phyloP scores from a whole-genome alignment of 202 grass and related monocot species.

The Musa balbisiana region DNA sequence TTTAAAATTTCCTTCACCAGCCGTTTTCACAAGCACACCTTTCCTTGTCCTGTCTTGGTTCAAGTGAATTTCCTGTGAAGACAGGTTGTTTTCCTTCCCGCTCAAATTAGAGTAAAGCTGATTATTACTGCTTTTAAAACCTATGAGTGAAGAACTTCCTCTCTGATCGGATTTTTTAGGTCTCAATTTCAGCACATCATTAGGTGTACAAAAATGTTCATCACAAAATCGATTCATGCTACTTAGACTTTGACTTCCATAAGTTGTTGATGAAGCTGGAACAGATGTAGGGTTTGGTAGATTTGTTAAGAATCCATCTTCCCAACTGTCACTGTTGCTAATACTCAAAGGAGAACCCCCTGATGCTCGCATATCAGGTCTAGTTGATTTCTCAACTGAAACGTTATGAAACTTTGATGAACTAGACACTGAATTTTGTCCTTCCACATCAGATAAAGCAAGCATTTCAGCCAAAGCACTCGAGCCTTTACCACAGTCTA shows the following conservation, averaged over 20 bases:
- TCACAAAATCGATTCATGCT: neutral
- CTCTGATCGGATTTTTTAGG: conserved; percentile 25
- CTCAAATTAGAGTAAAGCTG: neutral
- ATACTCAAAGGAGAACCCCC: neutral
- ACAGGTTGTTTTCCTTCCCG: neutral
- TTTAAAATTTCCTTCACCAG: neutral
- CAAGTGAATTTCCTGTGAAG: neutral
- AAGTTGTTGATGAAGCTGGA: conserved; percentile 24
- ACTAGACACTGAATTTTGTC: conserved; percentile 24
- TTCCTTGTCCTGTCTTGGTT: neutral
- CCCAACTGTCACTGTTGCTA: neutral
- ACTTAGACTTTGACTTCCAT: conserved; percentile 19
- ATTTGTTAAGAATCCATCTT: conserved; percentile 46
- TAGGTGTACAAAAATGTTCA: conserved; percentile 8
- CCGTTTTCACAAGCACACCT: neutral
- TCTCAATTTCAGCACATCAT: conserved; percentile 20
- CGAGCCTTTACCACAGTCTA: conserved; percentile 23
- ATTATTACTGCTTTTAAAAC: neutral
- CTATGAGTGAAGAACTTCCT: conserved; percentile 24
- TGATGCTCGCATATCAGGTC: neutral
- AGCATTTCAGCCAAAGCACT: conserved; percentile 72
- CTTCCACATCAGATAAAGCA: conserved; percentile 57
- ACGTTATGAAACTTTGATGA: conserved; percentile 7
- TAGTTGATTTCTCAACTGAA: conserved; percentile 20
- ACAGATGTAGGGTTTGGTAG: conserved; percentile 32